These are phyloP conservation scores for Taphrina confusa DNA, from an alignment of 1,139 yeast species.

Conservation along the genomic window DNA sequence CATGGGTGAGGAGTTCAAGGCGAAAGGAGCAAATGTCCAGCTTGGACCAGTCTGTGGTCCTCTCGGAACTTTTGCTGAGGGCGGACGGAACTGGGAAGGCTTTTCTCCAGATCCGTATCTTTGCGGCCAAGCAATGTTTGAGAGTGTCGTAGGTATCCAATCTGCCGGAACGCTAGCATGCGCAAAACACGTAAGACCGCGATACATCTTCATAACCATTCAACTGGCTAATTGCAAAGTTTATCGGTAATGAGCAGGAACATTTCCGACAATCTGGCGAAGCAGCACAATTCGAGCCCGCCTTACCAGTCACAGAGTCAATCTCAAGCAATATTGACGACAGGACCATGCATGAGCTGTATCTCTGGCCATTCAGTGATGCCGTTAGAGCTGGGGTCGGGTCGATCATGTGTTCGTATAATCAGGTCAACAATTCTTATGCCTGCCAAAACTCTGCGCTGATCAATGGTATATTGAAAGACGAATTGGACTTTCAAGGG, in stretches of 20 bases:
- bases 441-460: conserved; percentile 64
- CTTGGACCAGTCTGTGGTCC: conserved; percentile 65
- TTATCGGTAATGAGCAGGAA: conserved; percentile 66
- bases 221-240: conserved; percentile 46
- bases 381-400: conserved; percentile 63
- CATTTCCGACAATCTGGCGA: conserved; percentile 62
- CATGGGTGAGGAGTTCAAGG: conserved; percentile 58
- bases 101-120: conserved; percentile 66
- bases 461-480: conserved; percentile 59
- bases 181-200: conserved; percentile 60
- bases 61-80: conserved; percentile 62
- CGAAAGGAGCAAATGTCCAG: conserved; percentile 55
- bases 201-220: background rate
- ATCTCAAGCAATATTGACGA: conserved; percentile 57
- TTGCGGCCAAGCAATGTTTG: conserved; percentile 60
- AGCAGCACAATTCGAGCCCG: conserved; percentile 49
- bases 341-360: conserved; percentile 63
- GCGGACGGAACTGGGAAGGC: conserved; percentile 69
- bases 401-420: conserved; percentile 64
- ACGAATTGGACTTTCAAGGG: conserved; percentile 67
- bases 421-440: conserved; percentile 59
- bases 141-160: conserved; percentile 60
- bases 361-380: conserved; percentile 69
- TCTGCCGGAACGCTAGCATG: conserved; percentile 60
- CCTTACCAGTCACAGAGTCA: conserved; percentile 35